phyloP scores from a whole-genome alignment of 306 rosid genomes.

The Citrullus colocynthis region DNA sequence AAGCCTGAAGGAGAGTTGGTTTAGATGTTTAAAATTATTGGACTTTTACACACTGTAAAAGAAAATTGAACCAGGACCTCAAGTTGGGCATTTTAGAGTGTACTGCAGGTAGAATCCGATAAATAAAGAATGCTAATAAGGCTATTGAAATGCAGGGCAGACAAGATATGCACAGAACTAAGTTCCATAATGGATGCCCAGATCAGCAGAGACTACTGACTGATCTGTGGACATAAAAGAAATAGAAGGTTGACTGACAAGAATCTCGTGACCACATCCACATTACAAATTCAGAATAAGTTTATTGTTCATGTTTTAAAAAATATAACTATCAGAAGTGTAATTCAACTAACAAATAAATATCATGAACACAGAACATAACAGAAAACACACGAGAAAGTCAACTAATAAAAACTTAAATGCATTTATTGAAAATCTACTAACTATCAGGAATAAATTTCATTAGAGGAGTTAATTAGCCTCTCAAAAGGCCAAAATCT shows the following conservation, averaged over 20 bases:
- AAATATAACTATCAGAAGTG: background rate
- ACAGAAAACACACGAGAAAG: background rate
- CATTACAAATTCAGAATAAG: background rate
- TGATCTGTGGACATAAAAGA: background rate
- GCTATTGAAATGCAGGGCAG: background rate
- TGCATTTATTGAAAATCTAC: background rate
- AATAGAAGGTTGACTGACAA: background rate
- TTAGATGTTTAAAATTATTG: background rate
- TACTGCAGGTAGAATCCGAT: background rate
- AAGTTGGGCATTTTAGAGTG: background rate
- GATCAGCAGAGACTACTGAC: background rate
- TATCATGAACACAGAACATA: background rate
- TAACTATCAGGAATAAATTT: background rate
- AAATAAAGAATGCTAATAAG: background rate
- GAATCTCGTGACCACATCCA: background rate
- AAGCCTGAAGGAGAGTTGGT: background rate
- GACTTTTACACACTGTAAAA: background rate
- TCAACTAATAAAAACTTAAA: background rate
- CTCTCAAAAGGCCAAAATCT: slow-evolving; percentile 18
- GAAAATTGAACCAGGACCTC: background rate
- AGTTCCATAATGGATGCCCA: background rate
- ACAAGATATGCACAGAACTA: background rate
- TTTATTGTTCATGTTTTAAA: background rate
- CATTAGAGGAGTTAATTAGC: background rate
- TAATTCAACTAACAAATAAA: background rate